Evolutionary conservation across 495 filamentous ascomycete genomes (phyloP).

Genomic region (Diplogelasinospora grovesii): DNA sequence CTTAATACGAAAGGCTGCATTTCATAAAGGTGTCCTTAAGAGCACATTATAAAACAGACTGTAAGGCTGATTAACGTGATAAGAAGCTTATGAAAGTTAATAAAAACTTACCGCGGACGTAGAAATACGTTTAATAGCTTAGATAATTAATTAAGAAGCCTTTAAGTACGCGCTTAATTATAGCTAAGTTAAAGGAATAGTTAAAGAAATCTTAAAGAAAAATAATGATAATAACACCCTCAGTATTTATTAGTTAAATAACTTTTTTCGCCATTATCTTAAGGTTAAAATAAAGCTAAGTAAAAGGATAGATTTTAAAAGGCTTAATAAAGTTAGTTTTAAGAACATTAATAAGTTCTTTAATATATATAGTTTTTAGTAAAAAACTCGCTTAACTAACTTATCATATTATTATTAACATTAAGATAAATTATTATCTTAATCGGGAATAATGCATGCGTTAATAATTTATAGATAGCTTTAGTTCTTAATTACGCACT

Average conservation of each 20-base stretch:
- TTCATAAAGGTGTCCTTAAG: too few relatives aligned
- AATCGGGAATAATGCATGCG: too few relatives aligned
- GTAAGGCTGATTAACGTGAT: too few relatives aligned
- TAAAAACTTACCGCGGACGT: background rate
- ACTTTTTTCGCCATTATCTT: constrained; percentile 1
- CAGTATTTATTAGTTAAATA: background rate
- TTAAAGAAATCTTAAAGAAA: background rate
- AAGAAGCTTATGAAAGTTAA: background rate
- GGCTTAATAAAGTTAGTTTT: background rate
- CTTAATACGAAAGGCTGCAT: too few relatives aligned
- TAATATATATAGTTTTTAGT: constrained; percentile 4
- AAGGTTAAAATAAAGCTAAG: background rate
- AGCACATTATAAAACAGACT: too few relatives aligned
- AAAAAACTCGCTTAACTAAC: too few relatives aligned
- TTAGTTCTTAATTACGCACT: too few relatives aligned
- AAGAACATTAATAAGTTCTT: constrained; percentile 5
- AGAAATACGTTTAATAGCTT: background rate
- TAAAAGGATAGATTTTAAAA: background rate
- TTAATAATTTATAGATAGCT: too few relatives aligned
- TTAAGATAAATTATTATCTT: too few relatives aligned
- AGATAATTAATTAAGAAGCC: background rate
- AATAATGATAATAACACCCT: background rate
- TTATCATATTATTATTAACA: too few relatives aligned
- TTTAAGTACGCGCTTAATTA: background rate
- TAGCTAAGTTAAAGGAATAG: background rate